Conservation (phyloP, 176 grass and related monocot genomes). For the Aegilops bicornis region DNA sequence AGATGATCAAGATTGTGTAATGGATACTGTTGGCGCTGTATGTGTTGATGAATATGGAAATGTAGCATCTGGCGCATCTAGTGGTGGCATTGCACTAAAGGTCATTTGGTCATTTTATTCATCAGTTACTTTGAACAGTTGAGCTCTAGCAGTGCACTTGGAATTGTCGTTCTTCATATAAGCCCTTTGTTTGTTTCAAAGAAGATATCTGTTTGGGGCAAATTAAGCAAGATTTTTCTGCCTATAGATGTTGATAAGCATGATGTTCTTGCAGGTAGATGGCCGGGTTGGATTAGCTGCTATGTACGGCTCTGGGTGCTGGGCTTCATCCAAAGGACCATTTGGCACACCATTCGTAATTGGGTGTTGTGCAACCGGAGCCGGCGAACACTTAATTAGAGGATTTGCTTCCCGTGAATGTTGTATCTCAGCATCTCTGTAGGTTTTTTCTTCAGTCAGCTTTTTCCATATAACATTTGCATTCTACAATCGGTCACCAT, state of each 20-base stretch:
- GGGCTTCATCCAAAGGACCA: constrained; percentile 80
- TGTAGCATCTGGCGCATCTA: constrained; percentile 90
- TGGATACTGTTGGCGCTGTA: constrained; percentile 91
- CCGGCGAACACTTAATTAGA: constrained; percentile 88
- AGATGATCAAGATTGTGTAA: constrained; percentile 52
- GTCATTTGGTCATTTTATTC: constrained; percentile 24
- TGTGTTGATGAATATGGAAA: constrained; percentile 69
- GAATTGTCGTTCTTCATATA: constrained; percentile 1
- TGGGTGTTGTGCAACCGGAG: constrained; percentile 85
- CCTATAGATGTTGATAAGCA: constrained; percentile 11
- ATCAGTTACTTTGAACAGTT: not conserved
- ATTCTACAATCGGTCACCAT: not conserved
- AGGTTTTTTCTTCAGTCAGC: constrained; percentile 19
- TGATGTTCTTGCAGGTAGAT: constrained; percentile 60
- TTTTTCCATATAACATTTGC: not conserved
- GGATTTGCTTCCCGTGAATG: constrained; percentile 92
- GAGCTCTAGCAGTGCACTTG: not conserved
- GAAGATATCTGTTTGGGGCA: not conserved
- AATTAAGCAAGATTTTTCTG: not conserved
- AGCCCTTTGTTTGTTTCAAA: not conserved
- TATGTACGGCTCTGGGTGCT: constrained; percentile 96
- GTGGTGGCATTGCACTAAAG: constrained; percentile 96
- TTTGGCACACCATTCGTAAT: constrained; percentile 66
- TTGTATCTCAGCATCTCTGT: constrained; percentile 81
- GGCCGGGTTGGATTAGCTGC: constrained; percentile 92